Base-by-base conservation (phyloP, 2,329 filamentous ascomycete genomes). In the Diaporthe australafricana region DNA sequence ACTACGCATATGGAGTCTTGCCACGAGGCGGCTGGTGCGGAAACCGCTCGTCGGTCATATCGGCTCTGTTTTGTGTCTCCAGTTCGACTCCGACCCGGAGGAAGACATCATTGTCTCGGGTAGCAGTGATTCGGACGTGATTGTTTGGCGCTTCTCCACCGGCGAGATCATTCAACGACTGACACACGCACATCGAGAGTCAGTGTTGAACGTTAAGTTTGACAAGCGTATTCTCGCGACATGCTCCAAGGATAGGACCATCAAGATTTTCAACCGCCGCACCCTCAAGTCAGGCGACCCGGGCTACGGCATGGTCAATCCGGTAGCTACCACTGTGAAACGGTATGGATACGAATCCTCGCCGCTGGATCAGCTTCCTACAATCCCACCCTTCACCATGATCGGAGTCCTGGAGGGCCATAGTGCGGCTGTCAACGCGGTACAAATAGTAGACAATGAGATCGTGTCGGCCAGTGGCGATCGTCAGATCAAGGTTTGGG, bases 381-480 rank as follows among this genome's bases (percentile, higher is more conserved):
- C 89, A 55, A 88, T 84, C 62, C 87, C 90, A 11, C 87, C 94
- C 0, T 98, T 93, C 79, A 91, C 90, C 17, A 88, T 95, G 77
- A 91, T 99, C 47, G 94, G 94, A 78, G 91, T 88, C 0, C 84
- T 99, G 11, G 90, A 93, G 73, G 96, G 96, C 1, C 96, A 99
- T 77, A 89, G 89, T 56, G 96, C 96, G 5, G 96, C 96, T 1
- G 96, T 99, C 65, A 99, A 99, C 79, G 96, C 96, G 0, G 96
- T 99, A 42, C 95, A 98, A 79, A 94, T 99, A 50, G 88, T 93
- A 69, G 93, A 91, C 17, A 88, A 93, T 73, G 93, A 96, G 76
- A 93, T 99, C 63, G 95, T 98, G 2, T 98, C 96, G 3, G 96
- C 96, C 12, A 98, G 95, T 68, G 96, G 96, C 22, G 96, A 99